Conservation (phyloP, 2,329 filamentous ascomycete species). For the Sarocladium strictum region DNA sequence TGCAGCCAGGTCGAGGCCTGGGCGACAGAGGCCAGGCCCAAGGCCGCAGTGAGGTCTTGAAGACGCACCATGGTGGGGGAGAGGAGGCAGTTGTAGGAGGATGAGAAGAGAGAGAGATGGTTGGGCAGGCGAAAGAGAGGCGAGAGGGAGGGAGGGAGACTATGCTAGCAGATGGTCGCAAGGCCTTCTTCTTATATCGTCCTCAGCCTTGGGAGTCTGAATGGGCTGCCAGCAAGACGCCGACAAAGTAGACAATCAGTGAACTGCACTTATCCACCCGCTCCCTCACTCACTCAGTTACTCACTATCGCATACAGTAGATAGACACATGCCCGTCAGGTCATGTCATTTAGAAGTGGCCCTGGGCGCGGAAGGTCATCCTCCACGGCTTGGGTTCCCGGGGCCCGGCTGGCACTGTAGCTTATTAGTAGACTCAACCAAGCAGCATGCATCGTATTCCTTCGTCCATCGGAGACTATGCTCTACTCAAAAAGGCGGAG, state of each 20-base stretch:
- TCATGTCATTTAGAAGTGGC: constrained; percentile 3
- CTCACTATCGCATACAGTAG: too few species aligned
- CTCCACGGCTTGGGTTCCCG: background rate
- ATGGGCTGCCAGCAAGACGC: too few species aligned
- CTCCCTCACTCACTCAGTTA: background rate
- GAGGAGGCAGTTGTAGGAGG: background rate
- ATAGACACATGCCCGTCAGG: background rate
- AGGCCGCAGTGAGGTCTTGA: background rate
- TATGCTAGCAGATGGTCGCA: too few species aligned
- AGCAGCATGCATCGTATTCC: background rate
- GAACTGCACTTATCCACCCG: background rate
- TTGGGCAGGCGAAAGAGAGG: background rate
- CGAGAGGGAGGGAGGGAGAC: background rate
- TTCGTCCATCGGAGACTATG: background rate
- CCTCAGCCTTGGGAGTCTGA: too few species aligned
- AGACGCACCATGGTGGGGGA: constrained; percentile 2
- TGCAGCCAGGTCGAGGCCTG: constrained; percentile 1
- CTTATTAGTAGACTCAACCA: background rate
- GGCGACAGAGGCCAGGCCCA: background rate
- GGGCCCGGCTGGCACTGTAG: too few species aligned
- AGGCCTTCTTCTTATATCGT: too few species aligned
- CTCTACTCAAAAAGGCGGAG: background rate
- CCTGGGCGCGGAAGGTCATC: constrained; percentile 5
- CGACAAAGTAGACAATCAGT: too few species aligned
- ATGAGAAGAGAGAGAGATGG: background rate